Percentiles rank a stretch among this genome's conserved stretches.
phyloP scores from a whole-genome alignment of 768 basidiomycete genomes.

The Psilocybe tampanensis region DNA sequence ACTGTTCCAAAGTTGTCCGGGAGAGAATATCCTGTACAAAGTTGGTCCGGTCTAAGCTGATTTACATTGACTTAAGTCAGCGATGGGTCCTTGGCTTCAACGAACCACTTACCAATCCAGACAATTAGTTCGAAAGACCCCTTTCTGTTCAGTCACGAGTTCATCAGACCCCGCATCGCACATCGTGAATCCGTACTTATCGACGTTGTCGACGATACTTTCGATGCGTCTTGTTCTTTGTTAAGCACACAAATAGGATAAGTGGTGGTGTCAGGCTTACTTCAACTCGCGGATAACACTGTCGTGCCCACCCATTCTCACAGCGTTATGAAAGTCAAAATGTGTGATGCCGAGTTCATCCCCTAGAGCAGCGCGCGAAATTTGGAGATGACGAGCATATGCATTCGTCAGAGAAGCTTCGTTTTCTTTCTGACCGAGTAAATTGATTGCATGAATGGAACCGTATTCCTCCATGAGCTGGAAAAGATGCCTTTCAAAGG shows the following conservation, averaged over 20 bases:
- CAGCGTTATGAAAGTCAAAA: conserved; percentile 92
- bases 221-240: conserved; percentile 53
- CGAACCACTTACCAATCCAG: conserved; percentile 73
- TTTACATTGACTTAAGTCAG: conserved; percentile 5
- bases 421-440: conserved; percentile 91
- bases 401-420: conserved; percentile 83
- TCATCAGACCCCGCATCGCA: conserved; percentile 67
- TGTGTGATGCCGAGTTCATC: conserved; percentile 80
- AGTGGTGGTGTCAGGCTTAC: conserved; percentile 32
- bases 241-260: conserved; percentile 4
- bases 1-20: conserved; percentile 77
- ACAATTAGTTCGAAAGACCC: conserved; percentile 94
- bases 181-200: conserved; percentile 86
- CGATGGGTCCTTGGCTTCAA: background rate
- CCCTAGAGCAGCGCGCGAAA: conserved; percentile 61
- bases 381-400: conserved; percentile 79
- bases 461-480: conserved; percentile 88
- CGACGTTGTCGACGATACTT: conserved; percentile 61
- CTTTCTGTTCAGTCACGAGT: conserved; percentile 85
- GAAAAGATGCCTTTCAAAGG: conserved; percentile 92
- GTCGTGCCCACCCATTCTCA: conserved; percentile 84
- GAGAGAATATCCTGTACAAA: conserved; percentile 97
- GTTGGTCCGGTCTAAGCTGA: conserved; percentile 93
- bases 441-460: conserved; percentile 84
- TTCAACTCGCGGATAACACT: conserved; percentile 75